Conservation (phyloP, 2,329 filamentous ascomycete genomes). For the Byssochlamys sp. region DNA sequence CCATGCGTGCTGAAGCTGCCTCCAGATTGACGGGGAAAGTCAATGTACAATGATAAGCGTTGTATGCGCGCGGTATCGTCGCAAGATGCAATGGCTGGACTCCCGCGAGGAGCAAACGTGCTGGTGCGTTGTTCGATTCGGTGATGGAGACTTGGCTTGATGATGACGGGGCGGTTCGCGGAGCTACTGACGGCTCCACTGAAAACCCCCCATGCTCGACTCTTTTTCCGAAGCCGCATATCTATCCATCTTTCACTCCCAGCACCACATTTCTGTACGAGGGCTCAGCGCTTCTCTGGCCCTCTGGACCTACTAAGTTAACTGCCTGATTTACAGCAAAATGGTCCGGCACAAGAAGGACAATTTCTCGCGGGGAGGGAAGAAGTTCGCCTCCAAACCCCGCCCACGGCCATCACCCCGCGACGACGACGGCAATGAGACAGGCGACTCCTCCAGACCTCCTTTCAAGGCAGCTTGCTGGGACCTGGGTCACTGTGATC, state of each 20-base stretch:
- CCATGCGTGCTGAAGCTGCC: constrained; percentile 89
- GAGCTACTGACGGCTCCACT: constrained; percentile 12
- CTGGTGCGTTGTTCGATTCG: neutral
- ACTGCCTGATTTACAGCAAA: constrained; percentile 1
- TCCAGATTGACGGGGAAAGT: constrained; percentile 54
- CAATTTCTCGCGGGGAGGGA: constrained; percentile 59
- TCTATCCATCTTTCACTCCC: constrained; percentile 7
- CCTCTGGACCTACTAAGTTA: neutral
- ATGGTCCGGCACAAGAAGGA: constrained; percentile 99
- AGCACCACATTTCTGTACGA: neutral
- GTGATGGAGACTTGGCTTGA: neutral
- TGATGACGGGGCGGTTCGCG: constrained; percentile 10
- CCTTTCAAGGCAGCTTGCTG: constrained; percentile 89
- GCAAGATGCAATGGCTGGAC: neutral
- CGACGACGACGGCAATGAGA: constrained; percentile 33
- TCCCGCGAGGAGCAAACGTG: neutral
- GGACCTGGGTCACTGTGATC: constrained; percentile 96
- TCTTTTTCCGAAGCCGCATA: constrained; percentile 2
- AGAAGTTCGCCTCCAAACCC: constrained; percentile 56
- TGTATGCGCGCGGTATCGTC: neutral
- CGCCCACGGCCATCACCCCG: constrained; percentile 43
- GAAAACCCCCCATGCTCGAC: neutral
- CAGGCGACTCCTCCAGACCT: constrained; percentile 26
- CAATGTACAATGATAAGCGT: constrained; percentile 1
- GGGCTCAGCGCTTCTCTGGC: neutral